These are phyloP conservation scores for Melocanna baccifera DNA, from an alignment of 176 grass and related monocot species.

Conservation along the genomic window DNA sequence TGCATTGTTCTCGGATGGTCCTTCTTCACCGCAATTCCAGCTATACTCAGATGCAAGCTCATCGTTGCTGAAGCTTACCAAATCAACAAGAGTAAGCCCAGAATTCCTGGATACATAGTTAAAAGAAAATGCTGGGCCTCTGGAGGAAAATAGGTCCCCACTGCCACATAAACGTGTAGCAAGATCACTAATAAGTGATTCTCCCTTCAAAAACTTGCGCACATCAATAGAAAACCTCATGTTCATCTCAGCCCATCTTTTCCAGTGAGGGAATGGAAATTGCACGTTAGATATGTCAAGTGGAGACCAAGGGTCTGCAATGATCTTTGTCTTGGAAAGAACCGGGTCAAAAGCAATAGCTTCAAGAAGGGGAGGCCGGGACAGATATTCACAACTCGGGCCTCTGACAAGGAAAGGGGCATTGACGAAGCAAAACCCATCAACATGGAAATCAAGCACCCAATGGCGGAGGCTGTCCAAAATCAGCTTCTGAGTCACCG, in stretches of 20 bases:
- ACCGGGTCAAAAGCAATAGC: conserved; percentile 86
- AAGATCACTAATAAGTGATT: conserved; percentile 66
- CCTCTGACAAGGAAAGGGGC: conserved; percentile 65
- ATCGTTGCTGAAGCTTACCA: conserved; percentile 71
- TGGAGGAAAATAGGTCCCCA: conserved; percentile 69
- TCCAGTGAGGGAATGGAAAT: conserved; percentile 91
- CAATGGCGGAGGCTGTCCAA: conserved; percentile 94
- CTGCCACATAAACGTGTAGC: conserved; percentile 89
- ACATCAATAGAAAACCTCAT: conserved; percentile 65
- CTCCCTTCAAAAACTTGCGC: conserved; percentile 74
- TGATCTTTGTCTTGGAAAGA: conserved; percentile 84
- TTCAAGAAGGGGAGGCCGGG: conserved; percentile 70
- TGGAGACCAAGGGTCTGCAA: conserved; percentile 86
- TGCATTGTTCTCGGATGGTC: conserved; percentile 48
- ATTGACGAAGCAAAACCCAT: conserved; percentile 94
- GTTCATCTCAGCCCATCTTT: conserved; percentile 88
- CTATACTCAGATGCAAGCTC: conserved; percentile 66
- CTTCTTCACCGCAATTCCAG: conserved; percentile 97
- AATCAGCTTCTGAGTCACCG: conserved; percentile 71
- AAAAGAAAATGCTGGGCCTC: conserved; percentile 84
- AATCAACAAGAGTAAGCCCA: conserved; percentile 79
- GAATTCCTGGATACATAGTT: conserved; percentile 87
- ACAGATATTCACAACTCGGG: conserved; percentile 48
- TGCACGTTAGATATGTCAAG: conserved; percentile 56
- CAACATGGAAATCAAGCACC: conserved; percentile 88